phyloP scores from a whole-genome alignment of 1,139 yeast genomes.

The Pichia sp. region DNA sequence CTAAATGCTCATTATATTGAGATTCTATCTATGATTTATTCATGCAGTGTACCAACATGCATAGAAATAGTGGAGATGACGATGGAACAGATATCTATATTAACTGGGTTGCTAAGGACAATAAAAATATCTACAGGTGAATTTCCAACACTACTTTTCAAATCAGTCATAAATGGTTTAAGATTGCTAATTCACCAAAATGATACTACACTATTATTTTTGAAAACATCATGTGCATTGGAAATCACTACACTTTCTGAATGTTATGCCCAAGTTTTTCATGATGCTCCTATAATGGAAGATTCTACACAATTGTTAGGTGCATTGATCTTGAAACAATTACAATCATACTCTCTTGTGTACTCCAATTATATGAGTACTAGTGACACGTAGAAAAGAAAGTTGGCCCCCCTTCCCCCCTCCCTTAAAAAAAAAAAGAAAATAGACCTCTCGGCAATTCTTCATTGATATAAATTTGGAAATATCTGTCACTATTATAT shows the following conservation, averaged over 20 bases:
- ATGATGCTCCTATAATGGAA: constrained; percentile 5
- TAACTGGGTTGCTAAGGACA: constrained; percentile 11
- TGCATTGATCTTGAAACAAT: background rate
- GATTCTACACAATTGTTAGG: background rate
- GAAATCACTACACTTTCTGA: constrained; percentile 7
- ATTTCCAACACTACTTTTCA: constrained; percentile 10
- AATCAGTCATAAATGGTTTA: constrained; percentile 8
- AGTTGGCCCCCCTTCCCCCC: no score
- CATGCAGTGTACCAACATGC: constrained; percentile 52
- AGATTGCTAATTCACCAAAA: constrained; percentile 8
- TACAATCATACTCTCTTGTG: constrained; percentile 2
- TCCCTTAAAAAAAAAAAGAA: no score
- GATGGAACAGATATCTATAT: constrained; percentile 41
- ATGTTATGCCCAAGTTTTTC: constrained; percentile 1
- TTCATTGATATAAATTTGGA: no score
- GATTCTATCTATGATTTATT: constrained; percentile 49
- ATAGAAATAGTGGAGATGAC: constrained; percentile 51
- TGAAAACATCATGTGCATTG: constrained; percentile 2
- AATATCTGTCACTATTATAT: no score
- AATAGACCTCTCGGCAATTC: no score
- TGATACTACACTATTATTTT: constrained; percentile 5
- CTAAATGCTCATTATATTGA: constrained; percentile 53
- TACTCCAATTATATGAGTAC: background rate
- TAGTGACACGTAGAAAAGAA: no score
- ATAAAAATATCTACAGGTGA: constrained; percentile 1